phyloP scores from a whole-genome alignment of 495 filamentous ascomycete species.

The Penicillium macrosclerotiorum region DNA sequence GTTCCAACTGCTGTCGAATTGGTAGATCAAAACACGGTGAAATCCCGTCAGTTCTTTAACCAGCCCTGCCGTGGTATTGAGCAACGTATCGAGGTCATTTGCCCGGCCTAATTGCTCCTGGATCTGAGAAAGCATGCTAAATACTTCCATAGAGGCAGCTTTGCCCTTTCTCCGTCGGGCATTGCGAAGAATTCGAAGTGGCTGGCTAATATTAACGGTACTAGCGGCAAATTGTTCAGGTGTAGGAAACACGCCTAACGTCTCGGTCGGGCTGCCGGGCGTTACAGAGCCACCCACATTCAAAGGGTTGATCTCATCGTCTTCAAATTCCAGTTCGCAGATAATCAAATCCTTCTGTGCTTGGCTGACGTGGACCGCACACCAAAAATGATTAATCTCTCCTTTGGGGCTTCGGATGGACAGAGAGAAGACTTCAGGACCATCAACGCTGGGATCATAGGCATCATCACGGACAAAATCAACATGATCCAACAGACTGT shows the following conservation, averaged over 20 bases:
- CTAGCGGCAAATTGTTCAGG: slow-evolving; percentile 65
- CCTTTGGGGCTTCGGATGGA: slow-evolving; percentile 56
- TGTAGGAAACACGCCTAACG: slow-evolving; percentile 65
- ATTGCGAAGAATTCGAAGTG: slow-evolving; percentile 75
- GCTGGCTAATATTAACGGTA: slow-evolving; percentile 70
- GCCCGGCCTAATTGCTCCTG: slow-evolving; percentile 55
- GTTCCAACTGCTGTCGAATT: slow-evolving; percentile 82
- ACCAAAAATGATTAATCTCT: slow-evolving; percentile 72
- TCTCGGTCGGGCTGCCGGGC: slow-evolving; percentile 67
- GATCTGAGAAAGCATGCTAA: slow-evolving; percentile 72
- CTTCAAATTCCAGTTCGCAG: slow-evolving; percentile 89
- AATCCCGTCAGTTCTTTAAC: slow-evolving; percentile 84
- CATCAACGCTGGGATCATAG: slow-evolving; percentile 64
- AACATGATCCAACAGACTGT: slow-evolving; percentile 79
- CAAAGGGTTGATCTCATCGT: slow-evolving; percentile 72
- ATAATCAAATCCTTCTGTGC: slow-evolving; percentile 69
- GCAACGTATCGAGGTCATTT: slow-evolving; percentile 54
- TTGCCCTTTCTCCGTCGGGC: slow-evolving; percentile 76
- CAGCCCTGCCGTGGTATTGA: slow-evolving; percentile 37
- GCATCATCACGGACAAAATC: slow-evolving; percentile 82
- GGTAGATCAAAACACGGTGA: slow-evolving; percentile 90
- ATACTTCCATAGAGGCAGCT: slow-evolving; percentile 88
- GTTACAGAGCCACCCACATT: slow-evolving; percentile 53
- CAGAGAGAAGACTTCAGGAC: slow-evolving; percentile 84
- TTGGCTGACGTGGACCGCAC: slow-evolving; percentile 74